Base-by-base conservation (phyloP, 768 basidiomycete genomes). In the Tephrocybe sp. region DNA sequence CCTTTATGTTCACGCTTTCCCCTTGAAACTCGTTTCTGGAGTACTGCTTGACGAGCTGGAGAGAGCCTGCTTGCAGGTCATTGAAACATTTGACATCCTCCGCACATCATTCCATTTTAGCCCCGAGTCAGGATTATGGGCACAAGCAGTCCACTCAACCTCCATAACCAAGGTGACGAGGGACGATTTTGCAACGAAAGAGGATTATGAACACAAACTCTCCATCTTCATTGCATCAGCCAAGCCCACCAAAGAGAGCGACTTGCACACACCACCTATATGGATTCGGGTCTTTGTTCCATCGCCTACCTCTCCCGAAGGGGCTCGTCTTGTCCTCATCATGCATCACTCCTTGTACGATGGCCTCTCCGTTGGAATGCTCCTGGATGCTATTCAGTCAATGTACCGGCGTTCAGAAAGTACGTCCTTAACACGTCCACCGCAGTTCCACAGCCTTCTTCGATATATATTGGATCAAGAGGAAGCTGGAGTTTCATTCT, bases 301-400 rank as follows among this genome's bases (percentile, higher is more conserved):
- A 15, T 19, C 23, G 40, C 40, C 30, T 7, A 33, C 8, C 24
- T 34, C 36, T 34, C 19, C 8, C 29, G 37, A 41, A 13, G 47
- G 38, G 22, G 42, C 47, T 3, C 53, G 57, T 10, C 52, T 78
- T 4, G 67, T 74, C 11, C 52, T 78, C 3, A 64, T 69, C 33
- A 66, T 77, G 63, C 76, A 78, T 54, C 76, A 78, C 54, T 73
- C 75, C 3, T 50, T 77, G 16, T 78, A 78, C 47, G 76, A 78
- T 49, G 76, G 76, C 10, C 39, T 70, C 22, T 73, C 76, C 10
- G 54, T 77, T 15, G 59, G 59, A n/a, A 61, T 57, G 22, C 61
- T 78, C 6, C 51, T 76, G 11, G 50, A 63, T 10, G 45, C 58
- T 22, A 61, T 77, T 2, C 57, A 68, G 36, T 40, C 47, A 13